Evolutionary conservation across 257 asterid genomes (phyloP).

Genomic region (Datura wrightii): DNA sequence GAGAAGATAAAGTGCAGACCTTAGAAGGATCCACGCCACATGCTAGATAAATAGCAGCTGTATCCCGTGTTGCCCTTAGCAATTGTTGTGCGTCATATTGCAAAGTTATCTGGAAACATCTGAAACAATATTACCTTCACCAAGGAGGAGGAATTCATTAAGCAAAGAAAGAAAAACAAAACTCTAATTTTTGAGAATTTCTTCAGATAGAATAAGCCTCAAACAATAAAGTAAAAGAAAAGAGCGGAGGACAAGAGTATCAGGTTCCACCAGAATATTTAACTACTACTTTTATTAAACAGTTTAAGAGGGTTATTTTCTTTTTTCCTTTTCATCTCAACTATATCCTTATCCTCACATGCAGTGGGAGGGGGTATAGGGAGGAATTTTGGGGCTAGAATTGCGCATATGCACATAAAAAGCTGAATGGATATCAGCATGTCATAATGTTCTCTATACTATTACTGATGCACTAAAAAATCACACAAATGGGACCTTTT

Average conservation of each 20-base stretch:
- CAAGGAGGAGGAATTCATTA: slow-evolving; percentile 24
- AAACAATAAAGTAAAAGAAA: neutral
- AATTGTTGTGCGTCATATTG: slow-evolving; percentile 79
- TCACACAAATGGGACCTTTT: too few species aligned
- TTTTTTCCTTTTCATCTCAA: neutral
- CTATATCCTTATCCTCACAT: neutral
- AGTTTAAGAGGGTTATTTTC: neutral
- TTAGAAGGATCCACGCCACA: slow-evolving; percentile 91
- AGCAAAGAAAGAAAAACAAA: neutral
- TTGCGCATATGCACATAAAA: neutral
- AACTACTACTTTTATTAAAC: neutral
- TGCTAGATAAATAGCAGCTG: slow-evolving; percentile 97
- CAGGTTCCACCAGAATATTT: neutral
- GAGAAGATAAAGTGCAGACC: slow-evolving; percentile 51
- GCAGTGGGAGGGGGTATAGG: neutral
- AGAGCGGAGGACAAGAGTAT: neutral
- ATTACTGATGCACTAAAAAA: too few species aligned
- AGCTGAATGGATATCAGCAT: too few species aligned
- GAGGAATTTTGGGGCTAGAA: neutral
- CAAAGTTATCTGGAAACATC: slow-evolving; percentile 73
- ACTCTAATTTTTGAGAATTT: neutral
- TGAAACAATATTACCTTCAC: slow-evolving; percentile 30
- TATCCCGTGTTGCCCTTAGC: slow-evolving; percentile 82
- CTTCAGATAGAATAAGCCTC: neutral
- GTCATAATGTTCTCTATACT: too few species aligned